Evolutionary conservation across 257 asterid genomes (phyloP).

Genomic region (Coffea canephora): DNA sequence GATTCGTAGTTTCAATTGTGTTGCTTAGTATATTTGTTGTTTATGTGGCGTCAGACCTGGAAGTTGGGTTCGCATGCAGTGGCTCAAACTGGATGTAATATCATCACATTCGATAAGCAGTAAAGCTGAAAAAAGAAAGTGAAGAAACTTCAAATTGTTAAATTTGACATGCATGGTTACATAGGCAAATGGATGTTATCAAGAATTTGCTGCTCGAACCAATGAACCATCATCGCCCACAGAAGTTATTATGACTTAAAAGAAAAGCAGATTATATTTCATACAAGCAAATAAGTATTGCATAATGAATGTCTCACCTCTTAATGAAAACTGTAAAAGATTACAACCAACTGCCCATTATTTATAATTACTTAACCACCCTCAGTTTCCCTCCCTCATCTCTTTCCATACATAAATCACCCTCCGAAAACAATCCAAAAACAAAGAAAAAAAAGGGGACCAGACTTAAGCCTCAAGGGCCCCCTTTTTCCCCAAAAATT

Average conservation of each 20-base stretch:
- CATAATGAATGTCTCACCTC: not conserved
- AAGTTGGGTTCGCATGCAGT: no score
- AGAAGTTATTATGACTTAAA: not conserved
- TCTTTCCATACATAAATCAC: constrained; percentile 8
- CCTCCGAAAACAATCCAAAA: not conserved
- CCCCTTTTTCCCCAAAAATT: not conserved
- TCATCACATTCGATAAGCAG: not conserved
- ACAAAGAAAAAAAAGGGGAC: not conserved
- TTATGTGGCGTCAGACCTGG: no score
- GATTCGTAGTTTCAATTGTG: no score
- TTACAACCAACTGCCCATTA: not conserved
- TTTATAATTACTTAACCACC: not conserved
- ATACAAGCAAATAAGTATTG: not conserved
- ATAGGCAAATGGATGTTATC: not conserved
- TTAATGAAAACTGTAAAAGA: not conserved
- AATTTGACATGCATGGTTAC: not conserved
- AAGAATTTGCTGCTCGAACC: not conserved
- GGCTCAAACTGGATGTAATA: not conserved
- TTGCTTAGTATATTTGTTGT: no score
- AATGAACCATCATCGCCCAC: not conserved
- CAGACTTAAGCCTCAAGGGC: not conserved
- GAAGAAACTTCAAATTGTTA: not conserved
- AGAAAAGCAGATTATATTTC: not conserved
- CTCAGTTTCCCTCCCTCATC: not conserved
- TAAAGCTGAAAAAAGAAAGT: not conserved